These are phyloP conservation scores for Jimgerdemannia flammicorona DNA, from an alignment of 192 early-diverging fungal species.

Conservation along the genomic window DNA sequence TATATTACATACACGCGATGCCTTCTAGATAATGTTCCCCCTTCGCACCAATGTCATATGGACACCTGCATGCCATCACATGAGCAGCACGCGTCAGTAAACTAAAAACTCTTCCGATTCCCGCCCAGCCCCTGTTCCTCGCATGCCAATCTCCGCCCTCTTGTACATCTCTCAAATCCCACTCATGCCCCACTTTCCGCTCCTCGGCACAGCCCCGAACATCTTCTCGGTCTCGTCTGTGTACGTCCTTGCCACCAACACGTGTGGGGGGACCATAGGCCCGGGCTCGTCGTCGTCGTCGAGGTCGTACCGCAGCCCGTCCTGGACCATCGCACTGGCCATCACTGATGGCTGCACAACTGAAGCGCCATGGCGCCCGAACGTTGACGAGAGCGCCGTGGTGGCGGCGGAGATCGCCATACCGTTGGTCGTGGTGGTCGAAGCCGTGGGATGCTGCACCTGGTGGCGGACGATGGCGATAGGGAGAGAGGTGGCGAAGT, in stretches of 20 bases:
- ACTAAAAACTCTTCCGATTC: no score
- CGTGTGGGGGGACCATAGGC: slow-evolving; percentile 6
- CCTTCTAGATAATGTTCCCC: no score
- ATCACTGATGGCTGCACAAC: neutral
- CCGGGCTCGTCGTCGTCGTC: slow-evolving; percentile 7
- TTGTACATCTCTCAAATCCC: neutral
- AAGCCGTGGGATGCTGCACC: neutral
- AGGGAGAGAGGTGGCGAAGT: slow-evolving; percentile 12
- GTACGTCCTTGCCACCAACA: slow-evolving; percentile 5
- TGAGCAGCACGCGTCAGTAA: no score
- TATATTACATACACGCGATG: no score
- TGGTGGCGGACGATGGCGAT: slow-evolving; percentile 1
- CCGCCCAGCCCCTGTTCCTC: no score
- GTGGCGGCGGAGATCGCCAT: neutral
- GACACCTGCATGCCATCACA: no score
- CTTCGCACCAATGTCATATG: no score
- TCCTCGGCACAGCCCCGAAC: slow-evolving; percentile 13
- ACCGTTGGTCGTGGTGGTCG: neutral
- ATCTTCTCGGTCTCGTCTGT: slow-evolving; percentile 5
- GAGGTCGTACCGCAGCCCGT: neutral
- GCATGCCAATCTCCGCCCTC: neutral
- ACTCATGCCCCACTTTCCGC: neutral
- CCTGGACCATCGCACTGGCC: neutral
- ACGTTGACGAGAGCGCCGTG: neutral
- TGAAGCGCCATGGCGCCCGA: neutral